Conservation (phyloP, 306 rosid genomes). For the Potentilla sterilis region DNA sequence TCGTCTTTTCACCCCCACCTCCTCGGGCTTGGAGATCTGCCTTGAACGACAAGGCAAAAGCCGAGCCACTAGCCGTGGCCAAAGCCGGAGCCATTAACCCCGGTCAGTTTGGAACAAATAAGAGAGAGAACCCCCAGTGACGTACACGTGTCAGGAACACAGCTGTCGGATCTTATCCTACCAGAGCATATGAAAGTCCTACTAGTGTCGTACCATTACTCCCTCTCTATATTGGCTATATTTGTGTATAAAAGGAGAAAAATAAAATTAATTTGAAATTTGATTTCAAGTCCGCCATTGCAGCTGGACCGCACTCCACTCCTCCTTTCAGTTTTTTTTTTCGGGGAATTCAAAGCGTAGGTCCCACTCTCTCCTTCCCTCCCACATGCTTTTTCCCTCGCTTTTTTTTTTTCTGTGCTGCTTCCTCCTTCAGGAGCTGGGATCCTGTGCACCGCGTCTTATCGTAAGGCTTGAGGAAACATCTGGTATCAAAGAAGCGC, state of each 20-base stretch:
- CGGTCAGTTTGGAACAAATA: not conserved
- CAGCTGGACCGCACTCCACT: constrained; percentile 53
- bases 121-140: constrained; percentile 11
- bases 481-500: not conserved
- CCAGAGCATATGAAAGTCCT: not conserved
- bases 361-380: constrained; percentile 18
- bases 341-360: constrained; percentile 35
- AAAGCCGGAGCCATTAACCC: not conserved
- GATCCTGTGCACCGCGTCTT: not conserved
- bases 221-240: not conserved
- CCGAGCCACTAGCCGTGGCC: not conserved
- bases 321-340: constrained; percentile 20
- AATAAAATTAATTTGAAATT: constrained; percentile 25
- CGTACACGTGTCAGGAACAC: constrained; percentile 42
- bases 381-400: constrained; percentile 3
- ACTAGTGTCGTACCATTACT: not conserved
- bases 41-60: not conserved
- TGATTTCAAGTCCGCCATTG: constrained; percentile 41
- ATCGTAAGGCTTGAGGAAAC: not conserved
- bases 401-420: not conserved
- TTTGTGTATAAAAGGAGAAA: not conserved
- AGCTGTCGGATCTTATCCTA: constrained; percentile 57
- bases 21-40: not conserved
- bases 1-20: not conserved
- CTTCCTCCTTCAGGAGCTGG: not conserved